A percentile compares a stretch with the other conserved stretches of the same genome.
Evolutionary conservation across 257 asterid genomes (phyloP).

Genomic region (Striga asiatica): DNA sequence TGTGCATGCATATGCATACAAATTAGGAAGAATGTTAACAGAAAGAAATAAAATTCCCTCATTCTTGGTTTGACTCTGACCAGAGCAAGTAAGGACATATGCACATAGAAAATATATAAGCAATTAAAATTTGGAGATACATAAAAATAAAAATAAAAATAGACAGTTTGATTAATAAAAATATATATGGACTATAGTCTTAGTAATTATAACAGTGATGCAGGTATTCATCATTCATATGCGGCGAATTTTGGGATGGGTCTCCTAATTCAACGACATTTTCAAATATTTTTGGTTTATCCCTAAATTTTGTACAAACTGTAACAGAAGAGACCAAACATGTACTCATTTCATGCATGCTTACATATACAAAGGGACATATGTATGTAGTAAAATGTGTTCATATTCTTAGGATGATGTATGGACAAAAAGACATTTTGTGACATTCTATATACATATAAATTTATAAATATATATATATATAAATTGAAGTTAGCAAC

Average conservation of each 20-base stretch:
- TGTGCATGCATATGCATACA: constrained; percentile 5
- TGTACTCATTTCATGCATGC: neutral
- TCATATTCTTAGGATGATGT: too few relatives aligned
- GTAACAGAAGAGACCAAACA: too few relatives aligned
- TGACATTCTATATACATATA: too few relatives aligned
- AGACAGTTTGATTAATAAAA: neutral
- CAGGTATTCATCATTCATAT: constrained; percentile 33
- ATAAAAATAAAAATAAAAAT: neutral
- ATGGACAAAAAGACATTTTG: too few relatives aligned
- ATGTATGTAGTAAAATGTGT: too few relatives aligned
- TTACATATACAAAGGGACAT: too few relatives aligned
- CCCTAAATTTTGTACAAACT: too few relatives aligned
- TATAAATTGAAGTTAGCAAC: too few relatives aligned
- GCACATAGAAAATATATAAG: neutral
- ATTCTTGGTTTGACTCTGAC: constrained; percentile 20
- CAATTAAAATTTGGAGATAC: neutral
- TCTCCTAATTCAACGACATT: constrained; percentile 43
- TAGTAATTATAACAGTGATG: constrained; percentile 9
- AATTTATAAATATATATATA: too few relatives aligned
- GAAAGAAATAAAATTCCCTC: constrained; percentile 8
- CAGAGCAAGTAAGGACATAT: neutral
- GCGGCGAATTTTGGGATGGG: constrained; percentile 37
- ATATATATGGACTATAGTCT: too few relatives aligned
- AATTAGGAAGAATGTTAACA: neutral
- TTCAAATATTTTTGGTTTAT: constrained; percentile 21